Conservation (phyloP, 2,329 filamentous ascomycete species). For the Xylaria polymorpha region DNA sequence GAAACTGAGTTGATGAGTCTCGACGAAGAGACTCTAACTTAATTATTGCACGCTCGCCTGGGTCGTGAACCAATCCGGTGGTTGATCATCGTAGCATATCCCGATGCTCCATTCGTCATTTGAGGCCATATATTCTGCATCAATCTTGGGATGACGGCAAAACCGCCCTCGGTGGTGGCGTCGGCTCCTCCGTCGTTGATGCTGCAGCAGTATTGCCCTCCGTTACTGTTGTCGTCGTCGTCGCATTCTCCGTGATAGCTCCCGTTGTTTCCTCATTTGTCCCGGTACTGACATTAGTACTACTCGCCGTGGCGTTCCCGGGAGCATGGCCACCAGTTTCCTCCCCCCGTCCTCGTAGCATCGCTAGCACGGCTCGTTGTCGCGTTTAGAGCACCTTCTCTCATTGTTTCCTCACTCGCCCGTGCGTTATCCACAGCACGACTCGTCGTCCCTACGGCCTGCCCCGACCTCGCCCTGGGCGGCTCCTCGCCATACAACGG, state of each 20-base stretch:
- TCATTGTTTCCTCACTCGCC: conserved; percentile 4
- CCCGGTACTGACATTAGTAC: neutral
- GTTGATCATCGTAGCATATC: neutral
- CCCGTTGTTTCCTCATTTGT: conserved; percentile 1
- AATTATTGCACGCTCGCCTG: neutral
- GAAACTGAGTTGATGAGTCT: neutral
- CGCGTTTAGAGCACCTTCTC: neutral
- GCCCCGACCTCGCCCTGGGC: conserved; percentile 20
- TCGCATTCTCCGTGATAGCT: neutral
- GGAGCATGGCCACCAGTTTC: neutral
- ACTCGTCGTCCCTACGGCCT: neutral
- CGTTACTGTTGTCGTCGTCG: neutral
- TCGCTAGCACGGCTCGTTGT: neutral
- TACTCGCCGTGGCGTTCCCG: neutral
- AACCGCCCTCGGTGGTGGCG: conserved; percentile 41
- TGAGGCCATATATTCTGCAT: neutral
- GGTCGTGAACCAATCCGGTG: neutral
- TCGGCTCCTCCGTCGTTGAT: conserved; percentile 34
- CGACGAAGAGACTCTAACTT: neutral
- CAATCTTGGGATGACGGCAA: conserved; percentile 33
- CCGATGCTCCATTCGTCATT: neutral
- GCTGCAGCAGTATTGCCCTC: conserved; percentile 4
- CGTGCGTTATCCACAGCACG: neutral
- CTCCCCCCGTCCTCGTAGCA: neutral
- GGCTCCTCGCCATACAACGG: conserved; percentile 32